These are phyloP conservation scores for Zygosaccharomyces pseudorouxii DNA, from an alignment of 805 yeast species.

Conservation along the genomic window DNA sequence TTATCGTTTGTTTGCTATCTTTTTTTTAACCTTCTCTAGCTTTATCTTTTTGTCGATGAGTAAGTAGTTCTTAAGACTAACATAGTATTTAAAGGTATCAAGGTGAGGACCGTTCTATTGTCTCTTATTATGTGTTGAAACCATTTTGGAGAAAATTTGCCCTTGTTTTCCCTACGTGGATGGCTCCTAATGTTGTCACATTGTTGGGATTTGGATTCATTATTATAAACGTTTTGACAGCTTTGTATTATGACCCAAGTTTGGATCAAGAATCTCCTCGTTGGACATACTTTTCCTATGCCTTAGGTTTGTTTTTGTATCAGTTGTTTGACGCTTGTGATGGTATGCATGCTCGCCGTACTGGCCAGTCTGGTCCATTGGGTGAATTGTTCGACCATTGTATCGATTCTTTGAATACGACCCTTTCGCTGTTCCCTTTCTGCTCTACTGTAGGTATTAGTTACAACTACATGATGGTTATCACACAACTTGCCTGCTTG, in stretches of 20 bases:
- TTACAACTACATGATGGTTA: constrained; percentile 51
- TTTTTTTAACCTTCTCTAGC: neutral
- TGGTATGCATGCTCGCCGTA: constrained; percentile 91
- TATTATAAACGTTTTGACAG: constrained; percentile 55
- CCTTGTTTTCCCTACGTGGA: constrained; percentile 68
- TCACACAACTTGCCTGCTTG: constrained; percentile 68
- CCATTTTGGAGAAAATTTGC: constrained; percentile 79
- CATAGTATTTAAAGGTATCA: constrained; percentile 46
- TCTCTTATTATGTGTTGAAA: constrained; percentile 70
- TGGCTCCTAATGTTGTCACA: constrained; percentile 94
- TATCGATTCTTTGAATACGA: constrained; percentile 68
- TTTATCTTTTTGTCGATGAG: neutral
- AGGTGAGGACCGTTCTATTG: constrained; percentile 75
- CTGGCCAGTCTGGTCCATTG: constrained; percentile 91
- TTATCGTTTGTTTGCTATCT: constrained; percentile 4
- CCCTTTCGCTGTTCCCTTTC: constrained; percentile 69
- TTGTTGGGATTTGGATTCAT: constrained; percentile 73
- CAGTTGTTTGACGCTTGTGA: constrained; percentile 97
- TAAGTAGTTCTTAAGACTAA: constrained; percentile 22
- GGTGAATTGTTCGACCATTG: constrained; percentile 96
- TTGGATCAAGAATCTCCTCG: constrained; percentile 56
- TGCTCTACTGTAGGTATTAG: constrained; percentile 77
- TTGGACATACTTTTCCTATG: constrained; percentile 76
- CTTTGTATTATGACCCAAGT: constrained; percentile 68
- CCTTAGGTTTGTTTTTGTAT: constrained; percentile 78